A percentile compares a stretch with the other conserved stretches of the same genome.
These are phyloP conservation scores for Euphorbia schlechtendalii DNA, from an alignment of 441 rosid species.

Conservation along the genomic window DNA sequence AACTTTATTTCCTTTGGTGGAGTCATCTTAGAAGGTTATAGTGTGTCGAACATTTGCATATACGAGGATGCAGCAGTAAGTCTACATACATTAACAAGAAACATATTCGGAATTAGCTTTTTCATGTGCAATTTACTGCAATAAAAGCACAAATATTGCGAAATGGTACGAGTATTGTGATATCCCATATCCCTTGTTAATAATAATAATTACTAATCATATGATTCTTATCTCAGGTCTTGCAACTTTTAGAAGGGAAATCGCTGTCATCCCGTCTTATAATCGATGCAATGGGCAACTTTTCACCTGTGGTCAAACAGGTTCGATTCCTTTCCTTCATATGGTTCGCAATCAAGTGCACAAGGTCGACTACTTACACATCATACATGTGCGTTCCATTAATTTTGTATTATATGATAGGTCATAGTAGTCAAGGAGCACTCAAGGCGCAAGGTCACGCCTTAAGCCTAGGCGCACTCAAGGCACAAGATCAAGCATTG, in stretches of 20 bases:
- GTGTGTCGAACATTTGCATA: slow-evolving; percentile 51
- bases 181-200: background rate
- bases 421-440: too few species aligned
- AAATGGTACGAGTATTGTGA: background rate
- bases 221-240: slow-evolving; percentile 32
- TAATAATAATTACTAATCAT: background rate
- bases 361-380: too few species aligned
- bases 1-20: slow-evolving; percentile 80
- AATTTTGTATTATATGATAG: background rate
- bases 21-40: slow-evolving; percentile 72
- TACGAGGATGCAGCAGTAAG: slow-evolving; percentile 66
- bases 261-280: slow-evolving; percentile 58
- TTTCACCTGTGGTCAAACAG: slow-evolving; percentile 92
- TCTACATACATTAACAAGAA: slow-evolving; percentile 12
- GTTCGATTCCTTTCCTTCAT: slow-evolving; percentile 30
- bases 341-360: background rate
- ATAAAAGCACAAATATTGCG: background rate
- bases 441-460: too few species aligned
- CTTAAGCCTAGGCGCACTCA: too few species aligned
- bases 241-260: slow-evolving; percentile 66
- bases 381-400: too few species aligned
- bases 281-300: slow-evolving; percentile 93
- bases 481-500: too few species aligned
- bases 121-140: background rate
- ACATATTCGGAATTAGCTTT: background rate